Conservation (phyloP, 768 basidiomycete species). For the Leccinellum luteum region DNA sequence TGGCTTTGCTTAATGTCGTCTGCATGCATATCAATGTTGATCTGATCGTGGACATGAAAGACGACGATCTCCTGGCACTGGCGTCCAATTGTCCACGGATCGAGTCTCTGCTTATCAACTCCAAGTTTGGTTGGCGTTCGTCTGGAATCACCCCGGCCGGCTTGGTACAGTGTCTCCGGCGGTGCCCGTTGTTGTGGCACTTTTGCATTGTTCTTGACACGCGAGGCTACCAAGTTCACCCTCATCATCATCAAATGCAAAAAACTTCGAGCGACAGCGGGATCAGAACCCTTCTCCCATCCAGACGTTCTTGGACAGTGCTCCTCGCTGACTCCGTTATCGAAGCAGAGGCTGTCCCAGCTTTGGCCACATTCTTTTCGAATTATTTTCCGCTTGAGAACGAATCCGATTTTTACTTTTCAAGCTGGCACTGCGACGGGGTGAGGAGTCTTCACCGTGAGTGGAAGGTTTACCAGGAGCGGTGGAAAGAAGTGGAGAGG, state of each 20-base stretch:
- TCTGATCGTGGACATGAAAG: neutral
- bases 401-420: too few relatives aligned
- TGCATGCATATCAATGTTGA: neutral
- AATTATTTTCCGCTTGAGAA: neutral
- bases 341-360: neutral
- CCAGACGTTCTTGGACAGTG: too few relatives aligned
- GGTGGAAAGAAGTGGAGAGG: neutral
- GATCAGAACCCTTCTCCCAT: neutral
- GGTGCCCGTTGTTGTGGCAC: neutral
- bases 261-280: too few relatives aligned
- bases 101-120: too few relatives aligned
- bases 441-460: neutral
- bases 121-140: neutral
- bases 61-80: neutral
- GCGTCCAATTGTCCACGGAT: too few relatives aligned
- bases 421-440: neutral
- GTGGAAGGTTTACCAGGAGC: neutral
- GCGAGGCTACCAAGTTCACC: neutral
- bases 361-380: neutral
- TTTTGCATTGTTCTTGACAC: neutral
- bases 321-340: neutral
- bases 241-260: neutral
- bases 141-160: neutral
- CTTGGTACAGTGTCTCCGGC: neutral
- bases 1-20: neutral